phyloP scores from a whole-genome alignment of 306 rosid species.

The Trifolium subterraneum region DNA sequence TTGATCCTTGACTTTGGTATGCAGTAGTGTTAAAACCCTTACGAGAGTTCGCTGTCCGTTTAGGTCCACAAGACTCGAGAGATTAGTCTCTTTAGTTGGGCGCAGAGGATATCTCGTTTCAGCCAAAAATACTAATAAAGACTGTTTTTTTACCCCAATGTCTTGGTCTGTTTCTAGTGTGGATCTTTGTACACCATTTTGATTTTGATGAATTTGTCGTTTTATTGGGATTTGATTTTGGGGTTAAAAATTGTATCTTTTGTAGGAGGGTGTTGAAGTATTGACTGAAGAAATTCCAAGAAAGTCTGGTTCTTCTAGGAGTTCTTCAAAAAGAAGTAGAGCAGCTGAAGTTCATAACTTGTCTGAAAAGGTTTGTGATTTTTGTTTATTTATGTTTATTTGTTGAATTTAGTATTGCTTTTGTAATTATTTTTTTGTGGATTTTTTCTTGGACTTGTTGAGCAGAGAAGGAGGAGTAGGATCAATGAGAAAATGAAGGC shows the following conservation, averaged over 20 bases:
- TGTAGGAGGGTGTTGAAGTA: conserved; percentile 83
- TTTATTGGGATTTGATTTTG: neutral
- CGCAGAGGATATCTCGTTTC: no score
- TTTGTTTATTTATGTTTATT: neutral
- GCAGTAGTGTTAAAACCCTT: no score
- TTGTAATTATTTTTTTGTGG: conserved; percentile 29
- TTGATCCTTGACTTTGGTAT: no score
- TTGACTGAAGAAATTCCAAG: conserved; percentile 58
- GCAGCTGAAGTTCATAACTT: conserved; percentile 98
- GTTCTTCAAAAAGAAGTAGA: conserved; percentile 90
- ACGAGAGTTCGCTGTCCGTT: no score
- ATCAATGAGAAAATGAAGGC: conserved; percentile 98
- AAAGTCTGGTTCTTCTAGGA: conserved; percentile 50
- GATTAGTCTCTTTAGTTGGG: no score
- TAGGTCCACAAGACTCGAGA: no score
- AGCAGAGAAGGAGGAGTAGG: conserved; percentile 96
- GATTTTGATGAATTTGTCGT: neutral
- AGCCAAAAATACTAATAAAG: neutral
- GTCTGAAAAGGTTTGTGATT: conserved; percentile 79
- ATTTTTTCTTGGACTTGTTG: conserved; percentile 37
- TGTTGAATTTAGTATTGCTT: neutral
- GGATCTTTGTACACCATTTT: conserved; percentile 13
- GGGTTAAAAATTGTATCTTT: conserved; percentile 11
- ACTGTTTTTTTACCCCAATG: neutral
- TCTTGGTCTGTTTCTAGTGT: neutral